phyloP scores from a whole-genome alignment of 192 early-diverging fungal genomes.

The Paraglomus brasilianum region DNA sequence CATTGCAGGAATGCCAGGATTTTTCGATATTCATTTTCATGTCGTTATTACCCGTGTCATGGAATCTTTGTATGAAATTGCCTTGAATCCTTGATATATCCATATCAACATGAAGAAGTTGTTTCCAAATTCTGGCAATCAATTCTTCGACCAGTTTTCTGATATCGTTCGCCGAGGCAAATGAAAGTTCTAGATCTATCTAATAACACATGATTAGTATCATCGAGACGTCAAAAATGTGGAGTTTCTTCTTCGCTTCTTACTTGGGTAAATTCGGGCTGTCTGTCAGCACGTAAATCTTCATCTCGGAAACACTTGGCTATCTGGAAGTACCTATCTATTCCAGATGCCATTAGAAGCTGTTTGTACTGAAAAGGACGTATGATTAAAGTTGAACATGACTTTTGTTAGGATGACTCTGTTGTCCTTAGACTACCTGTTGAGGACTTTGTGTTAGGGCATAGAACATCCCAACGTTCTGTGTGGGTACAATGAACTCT shows the following conservation, averaged over 20 bases:
- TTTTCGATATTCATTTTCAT: background rate
- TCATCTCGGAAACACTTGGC: conserved; percentile 93
- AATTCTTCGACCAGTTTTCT: conserved; percentile 72
- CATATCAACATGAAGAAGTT: conserved; percentile 53
- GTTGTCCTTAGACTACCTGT: conserved; percentile 47
- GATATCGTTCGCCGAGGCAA: conserved; percentile 70
- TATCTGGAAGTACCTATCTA: conserved; percentile 92
- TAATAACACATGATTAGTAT: conserved; percentile 32
- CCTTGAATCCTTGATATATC: conserved; percentile 54
- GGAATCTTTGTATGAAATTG: conserved; percentile 80
- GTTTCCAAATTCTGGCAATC: conserved; percentile 63
- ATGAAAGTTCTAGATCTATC: conserved; percentile 91
- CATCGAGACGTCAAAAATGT: background rate
- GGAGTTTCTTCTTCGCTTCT: background rate
- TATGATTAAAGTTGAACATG: background rate
- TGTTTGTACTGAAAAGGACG: conserved; percentile 76
- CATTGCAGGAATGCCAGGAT: background rate
- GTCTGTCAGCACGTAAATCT: conserved; percentile 80
- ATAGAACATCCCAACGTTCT: conserved; percentile 71
- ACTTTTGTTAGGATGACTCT: background rate
- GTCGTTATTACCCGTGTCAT: conserved; percentile 57
- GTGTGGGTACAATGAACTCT: conserved; percentile 92
- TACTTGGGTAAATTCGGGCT: conserved; percentile 94
- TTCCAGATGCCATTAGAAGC: conserved; percentile 84
- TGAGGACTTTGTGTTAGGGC: conserved; percentile 92